Conservation (phyloP, 345 rosid species). For the Rhizophora mangle region DNA sequence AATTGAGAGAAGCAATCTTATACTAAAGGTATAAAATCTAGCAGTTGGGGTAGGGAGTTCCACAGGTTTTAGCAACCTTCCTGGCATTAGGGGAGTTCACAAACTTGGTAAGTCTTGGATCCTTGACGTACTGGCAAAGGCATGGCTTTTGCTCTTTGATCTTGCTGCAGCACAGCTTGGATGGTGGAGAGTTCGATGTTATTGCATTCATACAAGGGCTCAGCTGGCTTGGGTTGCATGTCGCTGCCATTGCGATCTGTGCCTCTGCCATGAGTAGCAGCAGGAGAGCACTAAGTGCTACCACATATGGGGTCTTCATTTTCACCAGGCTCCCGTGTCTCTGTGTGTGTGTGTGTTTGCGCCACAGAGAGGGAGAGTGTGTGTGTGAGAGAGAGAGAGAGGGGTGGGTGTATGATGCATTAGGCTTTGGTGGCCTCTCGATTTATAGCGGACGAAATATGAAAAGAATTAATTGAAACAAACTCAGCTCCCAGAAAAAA, state of each 20-base stretch:
- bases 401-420: constrained; percentile 17
- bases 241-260: constrained; percentile 52
- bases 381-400: not conserved
- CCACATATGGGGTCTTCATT: constrained; percentile 46
- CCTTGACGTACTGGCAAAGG: constrained; percentile 75
- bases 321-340: not conserved
- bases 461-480: constrained; percentile 1
- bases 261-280: constrained; percentile 44
- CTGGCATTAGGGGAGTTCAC: constrained; percentile 88
- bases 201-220: constrained; percentile 81
- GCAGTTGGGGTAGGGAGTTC: constrained; percentile 83
- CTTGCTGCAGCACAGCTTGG: constrained; percentile 65
- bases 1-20: not conserved
- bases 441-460: constrained; percentile 51
- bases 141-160: constrained; percentile 86
- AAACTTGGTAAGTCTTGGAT: constrained; percentile 63
- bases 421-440: constrained; percentile 19
- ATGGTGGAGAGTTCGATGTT: constrained; percentile 66
- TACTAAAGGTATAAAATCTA: constrained; percentile 18
- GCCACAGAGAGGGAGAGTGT: not conserved
- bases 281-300: constrained; percentile 39
- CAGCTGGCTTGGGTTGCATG: constrained; percentile 74
- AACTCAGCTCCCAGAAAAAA: no score
- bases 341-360: no score
- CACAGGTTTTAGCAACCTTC: constrained; percentile 78